Evolutionary conservation across 495 filamentous ascomycete genomes (phyloP).

Genomic region (Aspergillus conjunctus): DNA sequence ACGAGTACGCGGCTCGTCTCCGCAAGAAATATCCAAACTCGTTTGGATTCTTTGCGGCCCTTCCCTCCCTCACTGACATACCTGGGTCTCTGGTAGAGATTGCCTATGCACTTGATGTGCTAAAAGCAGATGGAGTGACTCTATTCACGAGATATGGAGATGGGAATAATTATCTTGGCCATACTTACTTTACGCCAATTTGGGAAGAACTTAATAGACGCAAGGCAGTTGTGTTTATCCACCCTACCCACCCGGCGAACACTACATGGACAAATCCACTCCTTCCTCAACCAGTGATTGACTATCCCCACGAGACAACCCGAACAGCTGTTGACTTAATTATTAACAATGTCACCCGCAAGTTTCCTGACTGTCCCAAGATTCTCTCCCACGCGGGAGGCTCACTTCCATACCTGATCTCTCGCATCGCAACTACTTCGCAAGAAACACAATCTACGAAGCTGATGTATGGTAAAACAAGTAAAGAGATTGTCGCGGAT

Average conservation of each 20-base stretch:
- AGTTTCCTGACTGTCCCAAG: conserved; percentile 47
- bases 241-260: conserved; percentile 51
- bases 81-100: conserved; percentile 44
- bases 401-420: conserved; percentile 46
- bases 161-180: conserved; percentile 50
- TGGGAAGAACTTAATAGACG: conserved; percentile 51
- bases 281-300: conserved; percentile 51
- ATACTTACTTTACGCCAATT: conserved; percentile 43
- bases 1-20: conserved; percentile 45
- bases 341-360: conserved; percentile 25
- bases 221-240: conserved; percentile 51
- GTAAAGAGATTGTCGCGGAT: conserved; percentile 35
- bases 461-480: conserved; percentile 20
- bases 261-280: conserved; percentile 34
- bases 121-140: conserved; percentile 53
- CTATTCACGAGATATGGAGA: conserved; percentile 55
- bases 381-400: conserved; percentile 58
- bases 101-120: conserved; percentile 44
- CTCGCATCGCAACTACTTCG: conserved; percentile 28
- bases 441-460: conserved; percentile 16
- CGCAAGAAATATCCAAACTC: conserved; percentile 39
- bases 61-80: conserved; percentile 46
- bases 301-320: conserved; percentile 57
- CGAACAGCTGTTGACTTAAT: conserved; percentile 56
- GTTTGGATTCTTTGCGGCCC: conserved; percentile 51